Evolutionary conservation across 768 basidiomycete genomes (phyloP), one percentile per base, ranked within the genome.

Genomic region (Rubroboletus satanas): DNA sequence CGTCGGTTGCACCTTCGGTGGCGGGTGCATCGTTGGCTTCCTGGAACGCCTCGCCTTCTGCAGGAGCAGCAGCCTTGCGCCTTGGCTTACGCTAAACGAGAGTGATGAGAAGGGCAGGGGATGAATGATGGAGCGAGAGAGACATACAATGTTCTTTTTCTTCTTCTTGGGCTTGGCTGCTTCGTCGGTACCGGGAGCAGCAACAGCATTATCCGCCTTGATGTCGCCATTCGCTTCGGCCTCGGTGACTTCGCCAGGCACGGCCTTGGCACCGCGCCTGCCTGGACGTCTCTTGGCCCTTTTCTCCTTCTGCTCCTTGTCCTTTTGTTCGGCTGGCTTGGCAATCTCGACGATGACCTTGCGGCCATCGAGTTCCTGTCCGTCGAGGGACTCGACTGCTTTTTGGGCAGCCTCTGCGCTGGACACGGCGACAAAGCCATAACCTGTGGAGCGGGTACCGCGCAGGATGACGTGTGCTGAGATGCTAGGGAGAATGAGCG

Each of bases 341-440:
- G 93, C 93, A 72, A 93, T 77, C 82, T 96, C 91, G 75, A 95
- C 80, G 75, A 93, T 88, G 69, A 96, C 85, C 72, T 76, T 77
- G 73, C 93, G 91, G 62, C 88, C 89, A 62, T 93, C 88, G 74
- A 96, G 88, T 75, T 93, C 88, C 72, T 84, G 80, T 77, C 88
- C 87, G 83, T 94, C 79, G 69, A 96, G 88, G 65, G 77, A 73
- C 59, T 91, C 85, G 72, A 93, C 89, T 57, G 93, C 93, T 73
- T 83, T 83, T 76, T 91, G 80, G 58, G 88, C 91, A 69, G 92
- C 90, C 74, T 90, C 90, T 70, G 77, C 78, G 71, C 80, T 86
- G 68, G 81, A 75, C 73, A 93, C 79, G 63, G 92, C 84, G 69
- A 95, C 93, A 72, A 96, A 96, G 63, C 92, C 93, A 75, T 95